Percentiles rank a stretch among this genome's conserved stretches.
phyloP scores from a whole-genome alignment of 116 monocot species.

The Posidonia oceanica region DNA sequence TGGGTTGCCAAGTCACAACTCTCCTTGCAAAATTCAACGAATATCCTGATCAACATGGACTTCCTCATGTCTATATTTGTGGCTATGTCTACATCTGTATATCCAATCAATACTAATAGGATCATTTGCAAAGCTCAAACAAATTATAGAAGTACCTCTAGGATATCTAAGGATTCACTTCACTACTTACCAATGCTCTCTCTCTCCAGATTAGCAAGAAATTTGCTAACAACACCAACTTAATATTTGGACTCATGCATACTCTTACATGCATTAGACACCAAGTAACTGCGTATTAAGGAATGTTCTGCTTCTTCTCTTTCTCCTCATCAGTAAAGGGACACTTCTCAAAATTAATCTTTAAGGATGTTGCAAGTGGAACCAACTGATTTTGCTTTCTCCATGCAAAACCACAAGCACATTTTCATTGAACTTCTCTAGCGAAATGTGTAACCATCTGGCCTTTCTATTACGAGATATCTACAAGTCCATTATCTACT shows the following conservation, averaged over 20 bases:
- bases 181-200: background rate
- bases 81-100: background rate
- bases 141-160: background rate
- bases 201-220: slow-evolving; percentile 1
- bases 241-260: background rate
- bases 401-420: background rate
- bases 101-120: background rate
- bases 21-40: background rate
- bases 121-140: background rate
- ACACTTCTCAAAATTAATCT: background rate
- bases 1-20: background rate
- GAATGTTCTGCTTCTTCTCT: background rate
- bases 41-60: background rate
- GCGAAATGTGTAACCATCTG: slow-evolving; percentile 5
- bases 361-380: slow-evolving; percentile 5
- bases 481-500: too few relatives aligned
- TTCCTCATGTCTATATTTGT: background rate
- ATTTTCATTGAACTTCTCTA: slow-evolving; percentile 15
- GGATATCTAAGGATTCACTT: slow-evolving; percentile 10
- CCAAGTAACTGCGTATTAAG: background rate
- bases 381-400: slow-evolving; percentile 2
- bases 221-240: background rate
- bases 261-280: slow-evolving; percentile 5
- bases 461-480: too few relatives aligned
- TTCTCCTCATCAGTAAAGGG: slow-evolving; percentile 1